These are phyloP conservation scores for Fulvia fulva DNA, from an alignment of 2,329 filamentous ascomycete genomes.

Conservation along the genomic window DNA sequence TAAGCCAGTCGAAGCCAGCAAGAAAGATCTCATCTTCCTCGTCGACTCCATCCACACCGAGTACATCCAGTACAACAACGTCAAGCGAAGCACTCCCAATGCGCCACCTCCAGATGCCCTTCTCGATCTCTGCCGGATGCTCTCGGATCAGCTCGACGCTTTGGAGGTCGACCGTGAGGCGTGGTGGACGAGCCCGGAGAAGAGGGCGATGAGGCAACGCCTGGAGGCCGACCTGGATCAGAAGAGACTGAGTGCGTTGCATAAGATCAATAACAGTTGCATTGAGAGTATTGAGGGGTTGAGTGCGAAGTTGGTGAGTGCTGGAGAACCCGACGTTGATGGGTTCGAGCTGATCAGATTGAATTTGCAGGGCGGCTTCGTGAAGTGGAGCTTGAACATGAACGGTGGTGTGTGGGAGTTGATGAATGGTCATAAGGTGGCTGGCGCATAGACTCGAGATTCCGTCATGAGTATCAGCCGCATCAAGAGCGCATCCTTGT, in stretches of 20 bases:
- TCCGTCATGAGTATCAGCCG: too few relatives aligned
- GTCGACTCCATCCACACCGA: slow-evolving; percentile 16
- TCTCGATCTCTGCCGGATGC: slow-evolving; percentile 16
- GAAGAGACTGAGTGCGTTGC: slow-evolving; percentile 19
- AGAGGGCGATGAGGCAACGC: slow-evolving; percentile 12
- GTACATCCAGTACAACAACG: slow-evolving; percentile 5
- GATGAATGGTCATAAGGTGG: slow-evolving; percentile 6
- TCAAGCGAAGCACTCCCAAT: not conserved
- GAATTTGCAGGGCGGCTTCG: slow-evolving; percentile 7
- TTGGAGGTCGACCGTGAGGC: slow-evolving; percentile 18
- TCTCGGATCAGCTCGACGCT: slow-evolving; percentile 9
- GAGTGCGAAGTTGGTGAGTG: slow-evolving; percentile 12
- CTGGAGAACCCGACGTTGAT: not conserved
- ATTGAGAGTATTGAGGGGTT: slow-evolving; percentile 12
- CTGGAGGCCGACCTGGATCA: slow-evolving; percentile 18
- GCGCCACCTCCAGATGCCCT: slow-evolving; percentile 3
- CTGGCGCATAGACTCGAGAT: not conserved
- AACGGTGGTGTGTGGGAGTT: slow-evolving; percentile 17
- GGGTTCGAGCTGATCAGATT: not conserved
- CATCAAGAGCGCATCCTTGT: too few relatives aligned
- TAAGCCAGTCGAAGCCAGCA: slow-evolving; percentile 14
- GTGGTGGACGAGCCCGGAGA: slow-evolving; percentile 21
- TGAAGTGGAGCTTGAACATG: slow-evolving; percentile 22
- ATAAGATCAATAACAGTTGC: slow-evolving; percentile 24
- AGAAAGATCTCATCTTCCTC: slow-evolving; percentile 17